Base-by-base conservation (phyloP, 129 eudicot species). In the Flaveria trinervia region DNA sequence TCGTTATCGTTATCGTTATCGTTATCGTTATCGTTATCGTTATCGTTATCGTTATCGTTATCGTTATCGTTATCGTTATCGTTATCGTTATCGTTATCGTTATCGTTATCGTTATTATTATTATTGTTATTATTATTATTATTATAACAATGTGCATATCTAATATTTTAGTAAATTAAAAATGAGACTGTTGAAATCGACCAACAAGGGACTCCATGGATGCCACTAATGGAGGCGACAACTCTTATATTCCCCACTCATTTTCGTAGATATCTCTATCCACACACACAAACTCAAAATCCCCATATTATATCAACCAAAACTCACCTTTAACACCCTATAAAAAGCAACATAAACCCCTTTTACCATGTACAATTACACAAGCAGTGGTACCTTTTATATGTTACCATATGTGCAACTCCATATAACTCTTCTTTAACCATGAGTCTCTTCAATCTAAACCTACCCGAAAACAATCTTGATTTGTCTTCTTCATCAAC, bases 201-300 rank as follows among this genome's bases (percentile, higher is more conserved):
- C 96, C 85, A 89, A 89, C 96, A 89, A 84, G 3, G 67, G 82
- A 66, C 76, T 85, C 84, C 16, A 77, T 67, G 73, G 77, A 67
- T 87, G 92, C 86, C 85, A 81, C 82, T 75, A 82, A 44, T 81
- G 79, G 85, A 84, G 91, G 84, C 81, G 93, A 87, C 93, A 89
- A 61, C 60, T 70, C 82, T 84, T 87, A 78, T 88, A 86, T 84
- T 90, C 87, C 86, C 91, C 83, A 71, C 83, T 83, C 83, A 83
- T 88, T 78, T 72, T 49, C 49, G 9, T 9, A 64, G 36, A 44
- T 76, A 76, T 77, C 62, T 77, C 82, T 60, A 56, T 77, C 81
- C 81, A 77, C 65, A 55, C 70, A 66, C 15, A 79, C 67, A 71
- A 59, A 33, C 69, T 55, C 5, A 61, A 9, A 70, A 65, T 55